Base-by-base conservation (phyloP, 2,329 filamentous ascomycete species). In the Aspergillus sp. region DNA sequence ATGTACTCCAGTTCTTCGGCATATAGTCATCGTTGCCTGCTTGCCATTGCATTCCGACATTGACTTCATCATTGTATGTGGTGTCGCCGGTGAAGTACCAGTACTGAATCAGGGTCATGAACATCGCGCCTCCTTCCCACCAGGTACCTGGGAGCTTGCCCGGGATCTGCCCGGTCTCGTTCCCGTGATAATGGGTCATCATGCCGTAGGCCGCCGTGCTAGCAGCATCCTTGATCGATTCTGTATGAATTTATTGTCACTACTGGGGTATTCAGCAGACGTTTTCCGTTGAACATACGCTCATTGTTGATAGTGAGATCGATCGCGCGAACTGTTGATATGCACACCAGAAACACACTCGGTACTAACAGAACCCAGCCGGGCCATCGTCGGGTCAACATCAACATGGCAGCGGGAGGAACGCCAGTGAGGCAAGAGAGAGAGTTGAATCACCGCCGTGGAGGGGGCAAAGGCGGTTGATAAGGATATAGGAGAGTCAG, bases 71-170 rank as follows among this genome's bases (percentile, higher is more conserved):
- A 61, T 89, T 89, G 69, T 86, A 93, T 30, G 76, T 75, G 3
- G 75, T 69, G 60, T 91, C 86, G 19, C 82, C 82, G 0, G 86
- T 91, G 62, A 88, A 87, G 61, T 83, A 86, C 86, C 86, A 94
- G 64, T 93, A 93, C 58, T 93, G 86, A 44, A 94, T 74, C 52
- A 93, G 71, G 2, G 83, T 73, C 48, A 76, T 78, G 58, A 79
- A 79, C 73, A 90, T 81, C 47, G 85, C 85, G 44, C 86, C 86
- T 7, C 75, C 83, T 67, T 86, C 84, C 86, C 82, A 89, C 61
- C 68, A 66, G 9, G 65, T 68, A 19, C 60, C 66, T 29, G 63
- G 60, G 2, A 71, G 50, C 43, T 69, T 64, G 36, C 68, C 68
- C n/a, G 68, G 68, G 2, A 68, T 64, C 41, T 64, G 56, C n/a